Base-by-base conservation (phyloP, 257 asterid genomes). In the Plantago elongata region DNA sequence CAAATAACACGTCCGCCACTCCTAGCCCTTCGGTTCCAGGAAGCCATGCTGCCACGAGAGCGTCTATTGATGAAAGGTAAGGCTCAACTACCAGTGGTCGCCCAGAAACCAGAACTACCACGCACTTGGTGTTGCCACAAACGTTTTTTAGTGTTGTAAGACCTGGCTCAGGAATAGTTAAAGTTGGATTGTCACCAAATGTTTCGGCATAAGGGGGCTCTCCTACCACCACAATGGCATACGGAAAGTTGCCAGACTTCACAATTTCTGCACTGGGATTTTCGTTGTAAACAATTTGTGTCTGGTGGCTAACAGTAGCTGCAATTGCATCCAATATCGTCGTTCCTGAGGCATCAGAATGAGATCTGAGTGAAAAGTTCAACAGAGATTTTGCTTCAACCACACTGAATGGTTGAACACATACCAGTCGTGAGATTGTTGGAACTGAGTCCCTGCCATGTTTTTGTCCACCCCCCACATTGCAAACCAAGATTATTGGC, bases 21-120 rank as follows among this genome's bases (percentile, higher is more conserved):
- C 95, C 94, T 37, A 75, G 69, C 5, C 94, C 95, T 59, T 84
- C 90, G 1, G 74, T 67, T 0, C 95, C 93, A 0, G 95, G 95
- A 5, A 87, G 62, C 95, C 95, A 82, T 0, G 94, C 90, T 1
- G 88, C 94, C 48, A 87, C 87, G 10, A 87, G 54, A 1, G 85
- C 84, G 38, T 84, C 86, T 8, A 84, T 74, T 0, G 29, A 11
- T 0, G 51, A 9, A 22, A 86, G 67, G 37, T 81, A 54, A 0
- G 88, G 87, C 68, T 81, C 66, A 1, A 83, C 14, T 54, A 78
- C 81, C 45, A 84, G 34, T 0, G 93, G 93, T 5, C 88, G 62
- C 7, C 92, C 88, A 0, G 88, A 79, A 10, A 84, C 49, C 10
- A 84, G 46, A 45, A 84, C 80, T 9, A 79, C 89, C 10, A 74